Conservation (phyloP, 257 asterid genomes). For the Leonotis leonurus region DNA sequence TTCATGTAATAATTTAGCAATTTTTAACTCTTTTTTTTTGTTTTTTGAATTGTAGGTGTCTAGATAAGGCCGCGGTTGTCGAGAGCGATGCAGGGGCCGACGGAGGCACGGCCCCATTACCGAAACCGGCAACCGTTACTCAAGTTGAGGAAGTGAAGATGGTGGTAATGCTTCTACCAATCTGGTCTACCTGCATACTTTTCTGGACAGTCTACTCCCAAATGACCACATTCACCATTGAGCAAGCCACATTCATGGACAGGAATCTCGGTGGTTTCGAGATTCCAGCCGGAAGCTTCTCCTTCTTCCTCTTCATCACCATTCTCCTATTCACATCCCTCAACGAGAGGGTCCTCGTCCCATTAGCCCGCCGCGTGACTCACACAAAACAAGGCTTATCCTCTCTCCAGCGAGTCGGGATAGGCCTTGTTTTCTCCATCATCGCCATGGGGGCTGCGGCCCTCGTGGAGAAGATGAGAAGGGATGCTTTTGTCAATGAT, state of each 20-base stretch:
- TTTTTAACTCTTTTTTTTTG: neutral
- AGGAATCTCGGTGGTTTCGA: slow-evolving; percentile 41
- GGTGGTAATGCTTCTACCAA: slow-evolving; percentile 71
- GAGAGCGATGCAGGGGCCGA: slow-evolving; percentile 21
- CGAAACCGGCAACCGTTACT: slow-evolving; percentile 46
- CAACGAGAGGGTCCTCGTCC: slow-evolving; percentile 58
- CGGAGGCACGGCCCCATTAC: neutral
- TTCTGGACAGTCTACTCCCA: slow-evolving; percentile 92
- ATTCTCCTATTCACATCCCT: slow-evolving; percentile 70
- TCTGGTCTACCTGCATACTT: slow-evolving; percentile 82
- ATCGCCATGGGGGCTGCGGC: slow-evolving; percentile 71
- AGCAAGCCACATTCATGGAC: slow-evolving; percentile 80
- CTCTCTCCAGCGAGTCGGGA: slow-evolving; percentile 64
- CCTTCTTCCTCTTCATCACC: slow-evolving; percentile 66
- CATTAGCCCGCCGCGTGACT: slow-evolving; percentile 48
- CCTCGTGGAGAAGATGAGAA: slow-evolving; percentile 41
- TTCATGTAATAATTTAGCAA: neutral
- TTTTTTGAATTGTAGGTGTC: slow-evolving; percentile 40
- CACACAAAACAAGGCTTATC: slow-evolving; percentile 53
- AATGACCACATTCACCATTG: slow-evolving; percentile 83
- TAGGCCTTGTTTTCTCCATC: slow-evolving; percentile 58
- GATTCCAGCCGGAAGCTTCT: slow-evolving; percentile 69
- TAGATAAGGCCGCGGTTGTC: slow-evolving; percentile 68
- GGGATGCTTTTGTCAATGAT: slow-evolving; percentile 11
- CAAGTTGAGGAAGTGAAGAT: slow-evolving; percentile 82